These are phyloP conservation scores for Colletotrichum caudatum DNA, from an alignment of 2,329 filamentous ascomycete genomes.

Conservation along the genomic window DNA sequence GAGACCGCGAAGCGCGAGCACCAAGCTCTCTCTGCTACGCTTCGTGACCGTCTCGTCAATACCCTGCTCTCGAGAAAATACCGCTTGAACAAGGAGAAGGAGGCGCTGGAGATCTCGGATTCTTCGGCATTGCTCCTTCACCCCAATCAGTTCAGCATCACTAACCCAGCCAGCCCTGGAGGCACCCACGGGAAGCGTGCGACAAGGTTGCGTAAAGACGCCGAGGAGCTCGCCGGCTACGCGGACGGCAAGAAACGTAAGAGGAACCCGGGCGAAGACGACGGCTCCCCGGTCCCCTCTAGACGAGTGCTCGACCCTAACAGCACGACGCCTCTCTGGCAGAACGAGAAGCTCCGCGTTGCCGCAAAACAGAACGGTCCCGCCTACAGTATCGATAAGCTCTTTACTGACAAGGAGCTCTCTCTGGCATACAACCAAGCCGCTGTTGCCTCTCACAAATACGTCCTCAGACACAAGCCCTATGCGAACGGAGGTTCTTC, in stretches of 20 bases:
- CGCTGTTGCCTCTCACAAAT: slow-evolving; percentile 71
- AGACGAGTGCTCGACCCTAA: slow-evolving; percentile 67
- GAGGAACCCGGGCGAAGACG: slow-evolving; percentile 69
- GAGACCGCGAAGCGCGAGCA: slow-evolving; percentile 74
- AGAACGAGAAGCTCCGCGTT: slow-evolving; percentile 68
- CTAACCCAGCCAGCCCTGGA: slow-evolving; percentile 73
- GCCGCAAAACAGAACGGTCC: slow-evolving; percentile 68
- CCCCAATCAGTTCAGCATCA: slow-evolving; percentile 75
- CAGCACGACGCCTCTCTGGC: slow-evolving; percentile 72
- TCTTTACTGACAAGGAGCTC: slow-evolving; percentile 78
- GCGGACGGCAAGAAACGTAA: slow-evolving; percentile 73
- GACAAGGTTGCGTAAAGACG: slow-evolving; percentile 70
- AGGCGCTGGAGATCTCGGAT: slow-evolving; percentile 75
- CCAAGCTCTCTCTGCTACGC: slow-evolving; percentile 67
- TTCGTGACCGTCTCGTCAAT: slow-evolving; percentile 75
- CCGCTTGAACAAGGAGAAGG: slow-evolving; percentile 74
- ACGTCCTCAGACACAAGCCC: slow-evolving; percentile 68
- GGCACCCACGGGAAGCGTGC: slow-evolving; percentile 73
- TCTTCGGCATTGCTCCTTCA: slow-evolving; percentile 74
- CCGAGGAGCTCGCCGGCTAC: slow-evolving; percentile 68
- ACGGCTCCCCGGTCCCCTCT: slow-evolving; percentile 71
- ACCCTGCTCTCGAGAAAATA: slow-evolving; percentile 74
- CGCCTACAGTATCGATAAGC: slow-evolving; percentile 75
- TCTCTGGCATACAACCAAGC: slow-evolving; percentile 74
- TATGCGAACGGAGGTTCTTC: slow-evolving; percentile 64